Conservation (phyloP, 164 flowering plant species). For the Annona cherimola region DNA sequence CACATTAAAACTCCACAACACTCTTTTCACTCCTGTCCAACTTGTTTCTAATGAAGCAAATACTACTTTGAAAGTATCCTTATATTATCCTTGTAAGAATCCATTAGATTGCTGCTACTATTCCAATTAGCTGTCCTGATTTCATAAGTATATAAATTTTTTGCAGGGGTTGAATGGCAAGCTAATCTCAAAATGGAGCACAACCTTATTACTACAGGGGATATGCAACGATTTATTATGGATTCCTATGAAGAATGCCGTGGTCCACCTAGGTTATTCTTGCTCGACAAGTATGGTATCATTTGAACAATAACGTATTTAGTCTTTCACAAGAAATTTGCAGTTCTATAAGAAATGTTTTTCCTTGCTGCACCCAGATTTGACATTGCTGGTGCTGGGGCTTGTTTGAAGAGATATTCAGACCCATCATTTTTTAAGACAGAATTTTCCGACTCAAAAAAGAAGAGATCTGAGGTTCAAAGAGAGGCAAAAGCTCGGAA, state of each 20-base stretch:
- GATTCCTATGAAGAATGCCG: conserved; percentile 97
- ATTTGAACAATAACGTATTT: background rate
- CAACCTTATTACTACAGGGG: conserved; percentile 63
- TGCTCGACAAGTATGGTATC: conserved; percentile 85
- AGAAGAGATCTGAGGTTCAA: conserved; percentile 28
- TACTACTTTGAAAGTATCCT: background rate
- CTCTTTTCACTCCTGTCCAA: too few relatives aligned
- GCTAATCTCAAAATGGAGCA: conserved; percentile 59
- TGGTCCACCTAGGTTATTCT: conserved; percentile 88
- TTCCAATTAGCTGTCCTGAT: background rate
- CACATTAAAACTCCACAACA: too few relatives aligned
- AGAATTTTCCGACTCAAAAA: conserved; percentile 36
- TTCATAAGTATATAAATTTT: conserved; percentile 10
- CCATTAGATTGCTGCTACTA: background rate
- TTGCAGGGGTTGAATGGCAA: conserved; percentile 91
- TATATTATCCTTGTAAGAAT: background rate
- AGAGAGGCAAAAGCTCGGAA: conserved; percentile 71
- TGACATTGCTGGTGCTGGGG: conserved; percentile 98
- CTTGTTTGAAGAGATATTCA: conserved; percentile 90
- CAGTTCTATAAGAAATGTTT: background rate
- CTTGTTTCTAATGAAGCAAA: background rate
- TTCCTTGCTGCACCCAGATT: conserved; percentile 41
- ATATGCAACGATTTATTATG: conserved; percentile 93
- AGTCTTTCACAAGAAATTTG: background rate
- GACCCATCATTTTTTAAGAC: conserved; percentile 89